Percentiles rank a stretch among this genome's conserved stretches.
Evolutionary conservation across 2,329 filamentous ascomycete genomes (phyloP).

Genomic region (Fusarium buharicum): DNA sequence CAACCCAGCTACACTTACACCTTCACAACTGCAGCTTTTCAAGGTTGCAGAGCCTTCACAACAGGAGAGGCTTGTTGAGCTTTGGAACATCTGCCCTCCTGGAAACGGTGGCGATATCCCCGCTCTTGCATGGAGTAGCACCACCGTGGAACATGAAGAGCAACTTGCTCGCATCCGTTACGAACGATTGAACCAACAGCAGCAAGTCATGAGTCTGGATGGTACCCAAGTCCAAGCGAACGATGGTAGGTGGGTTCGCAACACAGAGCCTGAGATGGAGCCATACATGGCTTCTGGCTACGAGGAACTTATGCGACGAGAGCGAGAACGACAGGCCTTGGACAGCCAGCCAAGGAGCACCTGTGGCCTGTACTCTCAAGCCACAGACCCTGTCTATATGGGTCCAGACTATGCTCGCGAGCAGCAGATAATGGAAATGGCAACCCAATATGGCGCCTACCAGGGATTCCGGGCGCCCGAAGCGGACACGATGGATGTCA

Average conservation of each 20-base stretch:
- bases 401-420: conserved; percentile 58
- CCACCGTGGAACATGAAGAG: conserved; percentile 67
- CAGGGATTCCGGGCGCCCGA: conserved; percentile 60
- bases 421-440: conserved; percentile 68
- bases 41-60: conserved; percentile 77
- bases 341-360: conserved; percentile 53
- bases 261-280: conserved; percentile 64
- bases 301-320: conserved; percentile 72
- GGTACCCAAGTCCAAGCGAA: conserved; percentile 62
- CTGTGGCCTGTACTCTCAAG: conserved; percentile 63
- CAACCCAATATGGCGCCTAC: conserved; percentile 73
- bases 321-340: conserved; percentile 62
- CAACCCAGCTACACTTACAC: conserved; percentile 74
- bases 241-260: conserved; percentile 63
- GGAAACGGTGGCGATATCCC: conserved; percentile 65
- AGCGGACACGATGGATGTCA: conserved; percentile 61
- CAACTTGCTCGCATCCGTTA: conserved; percentile 70
- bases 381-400: conserved; percentile 77
- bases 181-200: conserved; percentile 56
- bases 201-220: conserved; percentile 63
- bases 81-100: conserved; percentile 86
- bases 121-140: conserved; percentile 63
- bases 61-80: conserved; percentile 78
- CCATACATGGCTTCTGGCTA: conserved; percentile 90
- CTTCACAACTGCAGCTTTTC: conserved; percentile 82